These are phyloP conservation scores for Alloascoidea hylecoeti DNA, from an alignment of 805 yeast genomes.

Conservation along the genomic window DNA sequence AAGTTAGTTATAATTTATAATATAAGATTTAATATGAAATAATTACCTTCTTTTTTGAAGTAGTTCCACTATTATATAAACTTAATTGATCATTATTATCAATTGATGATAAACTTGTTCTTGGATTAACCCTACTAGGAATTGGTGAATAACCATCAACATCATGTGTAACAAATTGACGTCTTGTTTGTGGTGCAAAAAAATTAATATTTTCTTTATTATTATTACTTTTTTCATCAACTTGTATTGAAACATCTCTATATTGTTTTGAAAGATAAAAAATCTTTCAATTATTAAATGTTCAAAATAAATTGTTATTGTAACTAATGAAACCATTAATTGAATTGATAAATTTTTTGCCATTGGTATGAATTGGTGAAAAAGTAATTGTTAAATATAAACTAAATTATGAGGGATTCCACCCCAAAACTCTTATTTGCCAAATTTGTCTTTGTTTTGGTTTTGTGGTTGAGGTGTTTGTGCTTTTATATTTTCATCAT, in stretches of 20 bases:
- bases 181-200: constrained; percentile 9
- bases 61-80: too few relatives aligned
- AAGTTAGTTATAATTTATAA: too few relatives aligned
- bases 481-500: constrained; percentile 15
- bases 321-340: constrained; percentile 17
- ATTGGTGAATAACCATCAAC: constrained; percentile 10
- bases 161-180: not conserved
- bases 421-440: constrained; percentile 38
- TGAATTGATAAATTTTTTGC: constrained; percentile 19
- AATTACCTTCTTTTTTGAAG: too few relatives aligned
- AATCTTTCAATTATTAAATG: constrained; percentile 25
- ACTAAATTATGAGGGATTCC: constrained; percentile 43
- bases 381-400: constrained; percentile 30
- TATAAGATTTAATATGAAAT: too few relatives aligned
- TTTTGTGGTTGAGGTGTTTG: constrained; percentile 10
- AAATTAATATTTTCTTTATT: not conserved
- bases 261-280: constrained; percentile 25
- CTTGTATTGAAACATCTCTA: constrained; percentile 43
- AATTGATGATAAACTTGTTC: constrained; percentile 2
- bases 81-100: not conserved
- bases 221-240: constrained; percentile 22
- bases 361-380: constrained; percentile 32
- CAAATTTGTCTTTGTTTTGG: constrained; percentile 15
- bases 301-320: constrained; percentile 20
- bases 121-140: constrained; percentile 7